These are phyloP conservation scores for Rasamsonia emersonii DNA, from an alignment of 2,329 filamentous ascomycete species.

Conservation along the genomic window DNA sequence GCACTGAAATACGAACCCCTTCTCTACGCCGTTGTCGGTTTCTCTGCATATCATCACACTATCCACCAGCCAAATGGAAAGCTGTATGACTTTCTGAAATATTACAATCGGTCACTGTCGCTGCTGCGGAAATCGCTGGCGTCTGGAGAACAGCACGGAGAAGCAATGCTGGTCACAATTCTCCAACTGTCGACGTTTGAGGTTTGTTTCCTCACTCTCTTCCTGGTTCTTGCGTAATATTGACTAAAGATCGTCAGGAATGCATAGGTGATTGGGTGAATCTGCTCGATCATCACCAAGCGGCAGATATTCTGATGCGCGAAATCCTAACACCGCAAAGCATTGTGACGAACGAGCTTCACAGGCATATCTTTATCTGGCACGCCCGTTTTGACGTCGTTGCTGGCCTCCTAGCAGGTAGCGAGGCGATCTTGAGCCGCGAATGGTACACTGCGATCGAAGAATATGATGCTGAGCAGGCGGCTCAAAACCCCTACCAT, in stretches of 20 bases:
- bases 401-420: slow-evolving; percentile 72
- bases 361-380: slow-evolving; percentile 74
- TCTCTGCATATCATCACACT: slow-evolving; percentile 78
- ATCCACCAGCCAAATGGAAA: slow-evolving; percentile 61
- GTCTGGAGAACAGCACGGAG: slow-evolving; percentile 59
- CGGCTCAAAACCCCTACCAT: slow-evolving; percentile 51
- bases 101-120: slow-evolving; percentile 82
- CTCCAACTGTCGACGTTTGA: slow-evolving; percentile 90
- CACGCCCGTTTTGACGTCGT: slow-evolving; percentile 84
- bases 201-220: slow-evolving; percentile 42
- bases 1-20: slow-evolving; percentile 72
- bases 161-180: slow-evolving; percentile 75
- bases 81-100: slow-evolving; percentile 73
- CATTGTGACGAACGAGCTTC: slow-evolving; percentile 60
- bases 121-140: slow-evolving; percentile 64
- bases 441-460: slow-evolving; percentile 68
- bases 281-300: slow-evolving; percentile 83
- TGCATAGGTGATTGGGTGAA: slow-evolving; percentile 95
- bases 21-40: slow-evolving; percentile 78
- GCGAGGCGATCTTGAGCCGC: slow-evolving; percentile 61
- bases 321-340: slow-evolving; percentile 70
- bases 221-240: slow-evolving; percentile 4
- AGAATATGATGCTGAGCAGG: slow-evolving; percentile 54
- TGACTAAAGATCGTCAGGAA: slow-evolving; percentile 50
- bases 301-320: slow-evolving; percentile 71